Percentiles rank a stretch among this genome's conserved stretches.
These are phyloP conservation scores for Akanthomyces dipterigenus DNA, from an alignment of 2,329 filamentous ascomycete species.

Conservation along the genomic window DNA sequence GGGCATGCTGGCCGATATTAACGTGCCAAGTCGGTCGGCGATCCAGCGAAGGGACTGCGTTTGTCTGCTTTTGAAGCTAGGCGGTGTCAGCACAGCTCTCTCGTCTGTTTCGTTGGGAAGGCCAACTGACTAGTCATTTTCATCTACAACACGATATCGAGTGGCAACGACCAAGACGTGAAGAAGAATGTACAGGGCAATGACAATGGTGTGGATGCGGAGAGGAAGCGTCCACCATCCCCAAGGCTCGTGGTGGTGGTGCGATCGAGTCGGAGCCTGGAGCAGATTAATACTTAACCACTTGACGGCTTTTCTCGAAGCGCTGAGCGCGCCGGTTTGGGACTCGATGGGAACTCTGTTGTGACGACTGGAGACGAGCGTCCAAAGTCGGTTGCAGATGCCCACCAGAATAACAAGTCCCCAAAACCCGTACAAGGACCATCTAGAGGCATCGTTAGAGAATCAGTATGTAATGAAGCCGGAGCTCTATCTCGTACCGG, in stretches of 20 bases:
- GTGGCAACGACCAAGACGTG: slow-evolving; percentile 24
- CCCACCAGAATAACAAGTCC: slow-evolving; percentile 12
- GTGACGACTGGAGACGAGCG: not conserved
- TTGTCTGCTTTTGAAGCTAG: slow-evolving; percentile 9
- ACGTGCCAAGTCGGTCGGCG: slow-evolving; percentile 50
- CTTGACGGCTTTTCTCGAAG: not conserved
- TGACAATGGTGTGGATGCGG: slow-evolving; percentile 27
- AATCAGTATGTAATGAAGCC: not conserved
- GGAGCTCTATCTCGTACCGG: not conserved
- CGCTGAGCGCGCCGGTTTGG: not conserved
- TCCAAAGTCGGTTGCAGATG: slow-evolving; percentile 10
- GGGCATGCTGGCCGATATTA: slow-evolving; percentile 52
- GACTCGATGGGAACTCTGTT: not conserved
- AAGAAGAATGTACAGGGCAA: slow-evolving; percentile 25
- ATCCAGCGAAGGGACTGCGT: slow-evolving; percentile 40
- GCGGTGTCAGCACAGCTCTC: slow-evolving; percentile 21
- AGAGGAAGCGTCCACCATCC: slow-evolving; percentile 32
- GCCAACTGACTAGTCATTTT: slow-evolving; percentile 26
- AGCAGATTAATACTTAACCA: slow-evolving; percentile 13
- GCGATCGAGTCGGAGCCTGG: slow-evolving; percentile 13
- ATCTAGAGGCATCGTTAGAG: not conserved
- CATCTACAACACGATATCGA: slow-evolving; percentile 24
- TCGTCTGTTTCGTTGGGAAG: not conserved
- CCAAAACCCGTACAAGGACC: slow-evolving; percentile 16
- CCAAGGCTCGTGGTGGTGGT: slow-evolving; percentile 18